Percentiles rank a stretch among this genome's conserved stretches.
Conservation (phyloP, 1,284 basidiomycete species). For the Rhodofomes roseus region DNA sequence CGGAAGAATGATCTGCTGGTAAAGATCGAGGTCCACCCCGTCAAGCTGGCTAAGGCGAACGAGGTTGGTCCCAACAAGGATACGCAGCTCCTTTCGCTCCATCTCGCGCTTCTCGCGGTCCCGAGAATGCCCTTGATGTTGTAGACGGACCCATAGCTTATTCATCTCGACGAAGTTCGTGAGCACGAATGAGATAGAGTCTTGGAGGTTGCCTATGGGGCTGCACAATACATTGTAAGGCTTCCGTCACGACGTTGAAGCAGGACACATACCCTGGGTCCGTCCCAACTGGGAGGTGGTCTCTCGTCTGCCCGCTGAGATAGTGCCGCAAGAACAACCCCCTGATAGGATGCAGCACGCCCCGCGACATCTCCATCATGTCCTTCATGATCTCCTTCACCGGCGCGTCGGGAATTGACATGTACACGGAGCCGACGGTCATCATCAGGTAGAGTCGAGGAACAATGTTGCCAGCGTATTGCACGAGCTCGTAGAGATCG, state of each 20-base stretch:
- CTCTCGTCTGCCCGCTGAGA: conserved; percentile 90
- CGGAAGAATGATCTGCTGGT: conserved; percentile 79
- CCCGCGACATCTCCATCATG: conserved; percentile 98
- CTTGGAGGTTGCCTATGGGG: conserved; percentile 83
- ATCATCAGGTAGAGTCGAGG: conserved; percentile 97
- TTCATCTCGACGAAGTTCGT: conserved; percentile 99
- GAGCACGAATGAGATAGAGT: conserved; percentile 90
- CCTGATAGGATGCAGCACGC: conserved; percentile 90
- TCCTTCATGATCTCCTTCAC: conserved; percentile 99
- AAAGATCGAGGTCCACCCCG: conserved; percentile 90
- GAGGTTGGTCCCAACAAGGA: conserved; percentile 93
- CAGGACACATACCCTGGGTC: conserved; percentile 69
- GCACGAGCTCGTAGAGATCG: conserved; percentile 95
- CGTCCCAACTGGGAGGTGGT: conserved; percentile 84
- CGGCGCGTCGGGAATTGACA: conserved; percentile 93
- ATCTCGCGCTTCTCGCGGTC: conserved; percentile 94
- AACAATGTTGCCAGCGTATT: conserved; percentile 94
- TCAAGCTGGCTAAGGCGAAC: conserved; percentile 91
- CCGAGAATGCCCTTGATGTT: conserved; percentile 93
- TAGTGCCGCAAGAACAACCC: conserved; percentile 94
- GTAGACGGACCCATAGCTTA: conserved; percentile 95
- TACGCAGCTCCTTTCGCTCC: conserved; percentile 89
- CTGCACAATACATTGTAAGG: conserved; percentile 38
- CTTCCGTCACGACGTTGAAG: not conserved
- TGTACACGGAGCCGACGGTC: conserved; percentile 95